Base-by-base conservation (phyloP, 495 filamentous ascomycete genomes). In the Bathelium albidoporum region DNA sequence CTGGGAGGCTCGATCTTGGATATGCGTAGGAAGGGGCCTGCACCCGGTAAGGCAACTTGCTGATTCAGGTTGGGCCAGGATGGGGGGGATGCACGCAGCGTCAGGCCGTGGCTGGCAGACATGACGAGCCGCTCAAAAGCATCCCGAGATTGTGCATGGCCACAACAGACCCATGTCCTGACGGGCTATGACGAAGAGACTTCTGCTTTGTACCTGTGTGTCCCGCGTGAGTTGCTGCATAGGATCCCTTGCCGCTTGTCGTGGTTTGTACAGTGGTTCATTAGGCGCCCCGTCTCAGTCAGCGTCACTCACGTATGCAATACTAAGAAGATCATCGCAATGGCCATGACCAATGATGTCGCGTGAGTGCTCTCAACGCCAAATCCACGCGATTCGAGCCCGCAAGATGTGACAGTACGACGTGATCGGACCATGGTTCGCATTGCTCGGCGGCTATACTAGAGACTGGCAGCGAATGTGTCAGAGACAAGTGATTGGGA, bases 241-340 rank as follows among this genome's bases (percentile, higher is more conserved):
- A 28, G 49, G 24, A 29, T 26, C 10, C 49, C 5, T 29, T 55
- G 49, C 2, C 24, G 49, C 49, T 55, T 55, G 49, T 11, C 7
- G 49, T 28, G 26, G 10, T 20, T 2, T 5, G 12, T 5, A 28
- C 26, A n/a, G 20, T 55, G 24, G 49, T 55, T 5, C 24, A 49
- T 55, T 55, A 55, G 49, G 49, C 49, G 49, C 49, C 49, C 49
- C 20, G 24, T 55, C 20, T 55, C 49, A 55, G 49, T 55, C 49
- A 55, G 49, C 12, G 44, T 49, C 44, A 49, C 20, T 11, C 24
- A 9, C 24, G 43, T 20, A 49, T 55, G 24, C 49, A 55, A 55
- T 55, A 3, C 20, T 55, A 20, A 28, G 10, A 55, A 55, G 49
- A 49, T 20, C 11, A 18, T 49, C 10, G 43, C 43, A 9, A 3